Percentiles rank a stretch among this genome's conserved stretches.
Conservation (phyloP, 2,329 filamentous ascomycete genomes). For the Paecilomyces sp. region DNA sequence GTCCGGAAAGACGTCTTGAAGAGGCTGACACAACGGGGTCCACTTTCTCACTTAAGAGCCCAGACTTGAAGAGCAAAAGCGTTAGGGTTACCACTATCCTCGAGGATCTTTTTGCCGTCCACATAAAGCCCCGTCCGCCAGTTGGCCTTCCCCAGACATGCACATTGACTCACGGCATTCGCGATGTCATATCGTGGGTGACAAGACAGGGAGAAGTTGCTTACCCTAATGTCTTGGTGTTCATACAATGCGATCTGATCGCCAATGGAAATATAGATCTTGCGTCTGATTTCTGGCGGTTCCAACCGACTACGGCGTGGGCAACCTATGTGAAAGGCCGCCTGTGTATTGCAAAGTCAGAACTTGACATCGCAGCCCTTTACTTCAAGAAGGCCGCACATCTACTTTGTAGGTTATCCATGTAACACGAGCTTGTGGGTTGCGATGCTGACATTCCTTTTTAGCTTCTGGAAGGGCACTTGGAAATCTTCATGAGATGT, state of each 20-base stretch:
- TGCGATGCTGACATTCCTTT: background rate
- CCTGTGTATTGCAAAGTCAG: constrained; percentile 64
- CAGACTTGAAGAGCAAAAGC: constrained; percentile 13
- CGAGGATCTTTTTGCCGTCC: constrained; percentile 37
- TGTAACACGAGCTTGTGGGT: background rate
- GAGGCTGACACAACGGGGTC: constrained; percentile 16
- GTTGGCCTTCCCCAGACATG: constrained; percentile 34
- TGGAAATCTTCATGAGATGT: constrained; percentile 39
- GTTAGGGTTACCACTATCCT: constrained; percentile 29
- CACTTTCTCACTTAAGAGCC: constrained; percentile 18
- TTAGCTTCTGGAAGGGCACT: constrained; percentile 37
- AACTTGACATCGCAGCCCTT: constrained; percentile 64
- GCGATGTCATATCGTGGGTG: constrained; percentile 39
- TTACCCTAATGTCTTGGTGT: constrained; percentile 56
- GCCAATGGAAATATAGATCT: constrained; percentile 60
- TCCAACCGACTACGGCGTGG: constrained; percentile 54
- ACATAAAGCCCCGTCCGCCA: constrained; percentile 35
- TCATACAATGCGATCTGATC: constrained; percentile 62
- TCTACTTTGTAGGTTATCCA: constrained; percentile 62
- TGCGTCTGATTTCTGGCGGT: constrained; percentile 59
- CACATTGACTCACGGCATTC: constrained; percentile 34
- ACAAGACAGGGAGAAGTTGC: constrained; percentile 48
- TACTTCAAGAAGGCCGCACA: constrained; percentile 79
- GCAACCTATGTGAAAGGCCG: constrained; percentile 75
- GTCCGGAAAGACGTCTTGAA: constrained; percentile 16